Evolutionary conservation across 1,284 basidiomycete species (phyloP).

Genomic region (Flammula alnicola): DNA sequence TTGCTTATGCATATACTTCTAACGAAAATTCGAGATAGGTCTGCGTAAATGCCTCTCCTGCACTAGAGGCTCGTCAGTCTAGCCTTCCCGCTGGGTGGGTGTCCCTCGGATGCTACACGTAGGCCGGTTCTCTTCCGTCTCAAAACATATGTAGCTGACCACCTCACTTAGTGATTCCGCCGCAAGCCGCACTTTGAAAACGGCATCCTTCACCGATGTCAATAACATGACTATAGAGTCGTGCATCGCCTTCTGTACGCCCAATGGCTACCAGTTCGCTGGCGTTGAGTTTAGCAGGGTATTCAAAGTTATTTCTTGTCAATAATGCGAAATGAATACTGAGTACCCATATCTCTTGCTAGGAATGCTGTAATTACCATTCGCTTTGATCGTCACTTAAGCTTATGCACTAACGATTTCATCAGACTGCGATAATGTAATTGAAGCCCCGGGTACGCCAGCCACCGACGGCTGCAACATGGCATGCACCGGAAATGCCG

Average conservation of each 20-base stretch:
- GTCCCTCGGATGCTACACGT: conserved; percentile 69
- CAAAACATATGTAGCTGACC: not conserved
- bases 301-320: not conserved
- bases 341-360: conserved; percentile 11
- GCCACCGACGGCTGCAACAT: conserved; percentile 57
- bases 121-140: not conserved
- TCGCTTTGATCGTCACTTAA: not conserved
- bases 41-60: not conserved
- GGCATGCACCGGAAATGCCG: conserved; percentile 59
- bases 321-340: not conserved
- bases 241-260: conserved; percentile 62
- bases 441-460: conserved; percentile 50
- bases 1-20: not conserved
- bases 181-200: conserved; percentile 53
- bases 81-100: conserved; percentile 51
- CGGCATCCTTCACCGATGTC: conserved; percentile 43
- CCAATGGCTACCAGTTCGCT: conserved; percentile 21
- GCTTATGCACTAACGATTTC: not conserved
- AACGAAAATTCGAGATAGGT: not conserved
- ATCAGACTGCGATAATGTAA: conserved; percentile 62
- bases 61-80: conserved; percentile 11
- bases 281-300: conserved; percentile 26
- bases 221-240: conserved; percentile 62
- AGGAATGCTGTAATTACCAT: conserved; percentile 54
- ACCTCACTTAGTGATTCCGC: conserved; percentile 49